phyloP scores from a whole-genome alignment of 129 eudicot genomes.

The Flaveria sonorensis region DNA sequence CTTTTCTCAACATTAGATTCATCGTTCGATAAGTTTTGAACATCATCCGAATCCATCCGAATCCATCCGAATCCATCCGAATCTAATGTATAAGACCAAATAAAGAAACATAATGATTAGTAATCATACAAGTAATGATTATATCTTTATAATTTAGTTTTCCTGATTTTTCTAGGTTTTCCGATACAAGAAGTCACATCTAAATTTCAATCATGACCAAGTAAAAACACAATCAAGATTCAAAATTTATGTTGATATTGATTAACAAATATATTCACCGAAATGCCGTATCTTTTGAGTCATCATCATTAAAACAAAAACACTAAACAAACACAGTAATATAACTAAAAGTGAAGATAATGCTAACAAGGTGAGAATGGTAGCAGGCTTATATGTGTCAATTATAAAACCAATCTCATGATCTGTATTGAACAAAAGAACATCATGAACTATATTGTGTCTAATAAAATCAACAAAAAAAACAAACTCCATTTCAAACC shows the following conservation, averaged over 20 bases:
- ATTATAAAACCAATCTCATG: neutral
- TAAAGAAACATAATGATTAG: no score
- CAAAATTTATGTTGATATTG: neutral
- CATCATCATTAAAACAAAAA: neutral
- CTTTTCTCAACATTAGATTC: no score
- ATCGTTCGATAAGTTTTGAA: no score
- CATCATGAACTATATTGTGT: slow-evolving; percentile 4
- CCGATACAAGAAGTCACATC: neutral
- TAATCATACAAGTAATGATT: no score
- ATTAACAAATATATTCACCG: neutral
- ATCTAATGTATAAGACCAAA: no score
- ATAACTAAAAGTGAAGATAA: neutral
- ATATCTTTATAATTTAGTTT: no score
- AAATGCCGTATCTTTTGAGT: neutral
- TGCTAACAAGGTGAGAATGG: neutral
- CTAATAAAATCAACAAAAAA: slow-evolving; percentile 13
- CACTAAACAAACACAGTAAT: neutral
- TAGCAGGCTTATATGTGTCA: no score
- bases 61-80: no score
- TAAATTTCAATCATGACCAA: neutral
- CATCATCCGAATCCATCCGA: no score
- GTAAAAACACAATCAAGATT: neutral
- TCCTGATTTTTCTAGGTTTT: no score
- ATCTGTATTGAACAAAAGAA: slow-evolving; percentile 9
- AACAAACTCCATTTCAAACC: neutral